phyloP scores from a whole-genome alignment of 225 moss, liverwort and hornwort species.

The Takakia lepidozioides region DNA sequence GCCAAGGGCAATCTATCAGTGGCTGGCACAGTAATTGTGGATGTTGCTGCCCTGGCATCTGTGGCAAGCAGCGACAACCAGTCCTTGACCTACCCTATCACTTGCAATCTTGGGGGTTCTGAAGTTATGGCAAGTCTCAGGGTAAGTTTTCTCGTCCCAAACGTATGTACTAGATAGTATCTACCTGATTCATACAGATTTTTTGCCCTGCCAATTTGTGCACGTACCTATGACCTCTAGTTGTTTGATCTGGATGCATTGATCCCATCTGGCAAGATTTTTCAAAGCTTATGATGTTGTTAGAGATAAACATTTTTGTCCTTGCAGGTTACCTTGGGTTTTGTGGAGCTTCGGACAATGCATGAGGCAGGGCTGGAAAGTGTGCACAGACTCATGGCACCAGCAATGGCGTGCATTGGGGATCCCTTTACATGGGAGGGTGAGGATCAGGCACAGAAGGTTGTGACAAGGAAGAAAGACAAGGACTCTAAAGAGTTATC shows the following conservation, averaged over 20 bases:
- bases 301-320: neutral
- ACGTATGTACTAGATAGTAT: too few species aligned
- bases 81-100: slow-evolving; percentile 31
- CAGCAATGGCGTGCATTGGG: slow-evolving; percentile 91
- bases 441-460: slow-evolving; percentile 58
- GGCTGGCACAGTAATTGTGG: slow-evolving; percentile 43
- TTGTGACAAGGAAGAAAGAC: slow-evolving; percentile 47
- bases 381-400: slow-evolving; percentile 81
- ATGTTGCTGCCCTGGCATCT: slow-evolving; percentile 35
- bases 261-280: too few species aligned
- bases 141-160: slow-evolving; percentile 17
- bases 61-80: slow-evolving; percentile 29
- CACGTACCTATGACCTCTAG: too few species aligned
- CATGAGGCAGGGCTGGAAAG: slow-evolving; percentile 81
- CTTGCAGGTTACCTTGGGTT: slow-evolving; percentile 61
- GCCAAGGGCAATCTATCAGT: slow-evolving; percentile 37
- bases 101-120: slow-evolving; percentile 22
- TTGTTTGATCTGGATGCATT: too few species aligned
- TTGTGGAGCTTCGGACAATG: slow-evolving; percentile 70
- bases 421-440: slow-evolving; percentile 74
- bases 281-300: too few species aligned
- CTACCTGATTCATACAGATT: too few species aligned
- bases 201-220: too few species aligned
- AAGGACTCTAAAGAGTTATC: slow-evolving; percentile 42
- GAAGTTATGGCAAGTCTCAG: slow-evolving; percentile 31